A percentile compares a stretch with the other conserved stretches of the same genome.
These are phyloP conservation scores for Lotmaria passim DNA, from an alignment of 208 protist genomes.

Conservation along the genomic window DNA sequence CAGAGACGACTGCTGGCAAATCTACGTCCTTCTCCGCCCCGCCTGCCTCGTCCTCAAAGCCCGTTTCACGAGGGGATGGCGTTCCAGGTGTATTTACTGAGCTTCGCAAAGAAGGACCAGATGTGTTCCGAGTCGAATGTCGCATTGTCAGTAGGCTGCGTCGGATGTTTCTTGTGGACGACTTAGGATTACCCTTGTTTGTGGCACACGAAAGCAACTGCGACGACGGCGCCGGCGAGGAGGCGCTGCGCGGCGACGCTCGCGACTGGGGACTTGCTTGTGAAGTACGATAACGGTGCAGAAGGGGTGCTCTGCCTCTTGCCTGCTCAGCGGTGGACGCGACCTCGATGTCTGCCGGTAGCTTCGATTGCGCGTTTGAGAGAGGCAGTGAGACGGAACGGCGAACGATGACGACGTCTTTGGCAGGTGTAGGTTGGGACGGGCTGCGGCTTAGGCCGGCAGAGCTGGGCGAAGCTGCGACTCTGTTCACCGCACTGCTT, in stretches of 20 bases:
- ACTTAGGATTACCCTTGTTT: neutral
- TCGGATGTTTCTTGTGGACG: neutral
- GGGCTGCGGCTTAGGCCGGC: conserved; percentile 26
- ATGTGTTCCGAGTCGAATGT: too few species aligned
- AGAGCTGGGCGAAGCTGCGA: conserved; percentile 17
- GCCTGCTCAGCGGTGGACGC: neutral
- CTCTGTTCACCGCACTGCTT: neutral
- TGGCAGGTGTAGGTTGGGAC: conserved; percentile 3
- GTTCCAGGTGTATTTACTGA: too few species aligned
- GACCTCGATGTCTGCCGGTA: neutral
- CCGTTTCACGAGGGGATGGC: too few species aligned
- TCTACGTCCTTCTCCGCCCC: too few species aligned
- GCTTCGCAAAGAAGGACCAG: neutral
- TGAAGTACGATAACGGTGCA: conserved; percentile 45
- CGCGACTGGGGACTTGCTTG: neutral
- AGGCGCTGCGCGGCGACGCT: conserved; percentile 12
- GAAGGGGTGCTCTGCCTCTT: conserved; percentile 27
- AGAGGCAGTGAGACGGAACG: conserved; percentile 18
- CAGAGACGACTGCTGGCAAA: too few species aligned
- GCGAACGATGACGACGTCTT: neutral
- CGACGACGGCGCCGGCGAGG: neutral
- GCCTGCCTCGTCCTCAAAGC: too few species aligned
- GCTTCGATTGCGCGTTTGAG: neutral
- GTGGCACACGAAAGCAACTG: neutral
- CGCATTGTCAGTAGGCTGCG: conserved; percentile 6